A percentile compares a stretch with the other conserved stretches of the same genome.
Evolutionary conservation across 306 rosid species (phyloP).

Genomic region (Chamaecrista fasciculata): DNA sequence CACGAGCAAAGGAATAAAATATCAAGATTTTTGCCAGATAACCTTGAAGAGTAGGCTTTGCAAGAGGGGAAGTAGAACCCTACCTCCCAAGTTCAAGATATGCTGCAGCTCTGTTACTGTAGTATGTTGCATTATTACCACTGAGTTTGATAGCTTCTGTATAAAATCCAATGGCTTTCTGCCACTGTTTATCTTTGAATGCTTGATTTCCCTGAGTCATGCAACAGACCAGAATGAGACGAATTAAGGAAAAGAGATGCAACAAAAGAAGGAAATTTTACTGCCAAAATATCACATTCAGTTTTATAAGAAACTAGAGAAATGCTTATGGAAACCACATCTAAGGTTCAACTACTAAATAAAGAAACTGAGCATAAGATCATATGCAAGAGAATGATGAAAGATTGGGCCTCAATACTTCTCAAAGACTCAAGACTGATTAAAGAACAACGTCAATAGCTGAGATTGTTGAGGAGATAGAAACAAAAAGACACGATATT

Average conservation of each 20-base stretch:
- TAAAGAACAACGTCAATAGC: not conserved
- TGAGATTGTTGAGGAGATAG: not conserved
- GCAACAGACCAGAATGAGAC: slow-evolving; percentile 3
- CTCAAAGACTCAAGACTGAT: not conserved
- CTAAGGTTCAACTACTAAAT: not conserved
- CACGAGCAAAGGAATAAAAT: slow-evolving; percentile 26
- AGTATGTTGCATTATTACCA: slow-evolving; percentile 77
- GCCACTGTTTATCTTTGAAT: slow-evolving; percentile 87
- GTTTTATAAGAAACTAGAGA: not conserved
- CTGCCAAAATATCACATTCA: slow-evolving; percentile 4
- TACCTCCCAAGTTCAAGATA: slow-evolving; percentile 85
- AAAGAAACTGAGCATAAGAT: not conserved
- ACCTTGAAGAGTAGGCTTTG: slow-evolving; percentile 10
- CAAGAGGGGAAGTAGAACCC: slow-evolving; percentile 10
- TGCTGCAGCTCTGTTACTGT: slow-evolving; percentile 92
- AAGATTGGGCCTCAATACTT: not conserved
- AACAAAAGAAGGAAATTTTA: not conserved
- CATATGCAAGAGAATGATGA: not conserved
- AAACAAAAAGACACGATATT: not conserved
- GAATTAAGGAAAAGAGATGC: slow-evolving; percentile 1
- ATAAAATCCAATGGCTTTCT: slow-evolving; percentile 81
- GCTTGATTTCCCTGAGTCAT: slow-evolving; percentile 84
- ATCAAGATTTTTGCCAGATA: slow-evolving; percentile 34
- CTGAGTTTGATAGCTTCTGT: slow-evolving; percentile 89
- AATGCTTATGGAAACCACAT: not conserved